Conservation (phyloP, 78 protist genomes). For the Dictyostelium purpureum region DNA sequence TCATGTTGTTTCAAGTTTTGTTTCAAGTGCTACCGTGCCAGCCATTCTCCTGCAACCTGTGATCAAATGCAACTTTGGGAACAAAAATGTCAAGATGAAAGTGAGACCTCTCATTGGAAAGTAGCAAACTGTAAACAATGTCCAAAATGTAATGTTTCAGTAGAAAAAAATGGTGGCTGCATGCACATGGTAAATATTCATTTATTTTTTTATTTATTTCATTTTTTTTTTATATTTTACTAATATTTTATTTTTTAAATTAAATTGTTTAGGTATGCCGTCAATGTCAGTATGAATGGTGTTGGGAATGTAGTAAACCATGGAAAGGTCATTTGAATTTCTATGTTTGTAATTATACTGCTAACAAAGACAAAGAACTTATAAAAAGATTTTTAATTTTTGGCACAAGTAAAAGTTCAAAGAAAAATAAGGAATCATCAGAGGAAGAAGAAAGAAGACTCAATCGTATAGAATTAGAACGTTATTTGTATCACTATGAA, state of each 20-base stretch:
- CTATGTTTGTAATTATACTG: constrained; percentile 37
- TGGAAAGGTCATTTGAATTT: constrained; percentile 74
- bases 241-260: too few relatives aligned
- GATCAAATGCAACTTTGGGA: constrained; percentile 80
- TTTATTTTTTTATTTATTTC: too few relatives aligned
- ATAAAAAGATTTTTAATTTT: neutral
- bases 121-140: constrained; percentile 77
- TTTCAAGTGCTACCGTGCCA: constrained; percentile 73
- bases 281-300: constrained; percentile 74
- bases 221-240: too few relatives aligned
- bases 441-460: constrained; percentile 26
- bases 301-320: constrained; percentile 72
- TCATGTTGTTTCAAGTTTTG: constrained; percentile 73
- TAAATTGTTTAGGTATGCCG: too few relatives aligned
- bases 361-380: constrained; percentile 32
- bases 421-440: neutral
- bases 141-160: constrained; percentile 60
- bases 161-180: constrained; percentile 89
- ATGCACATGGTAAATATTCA: constrained; percentile 86
- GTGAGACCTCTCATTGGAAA: constrained; percentile 79
- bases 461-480: neutral
- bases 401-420: neutral
- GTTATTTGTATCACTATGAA: constrained; percentile 57
- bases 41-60: constrained; percentile 74
- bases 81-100: constrained; percentile 68